Evolutionary conservation across 148 eudicot genomes (phyloP).

Genomic region (Silene uniflora): DNA sequence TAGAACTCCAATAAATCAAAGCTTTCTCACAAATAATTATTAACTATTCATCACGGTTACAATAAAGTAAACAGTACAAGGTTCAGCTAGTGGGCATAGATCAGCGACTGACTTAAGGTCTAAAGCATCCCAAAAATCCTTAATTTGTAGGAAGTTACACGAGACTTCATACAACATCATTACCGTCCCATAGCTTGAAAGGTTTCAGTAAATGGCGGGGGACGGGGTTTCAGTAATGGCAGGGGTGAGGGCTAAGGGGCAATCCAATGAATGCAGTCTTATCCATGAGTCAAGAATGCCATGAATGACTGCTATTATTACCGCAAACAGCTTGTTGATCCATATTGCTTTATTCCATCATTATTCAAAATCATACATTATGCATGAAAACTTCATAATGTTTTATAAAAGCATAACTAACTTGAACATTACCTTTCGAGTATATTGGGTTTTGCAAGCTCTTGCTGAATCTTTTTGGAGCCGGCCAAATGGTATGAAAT

Average conservation of each 20-base stretch:
- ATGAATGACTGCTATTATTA: no score
- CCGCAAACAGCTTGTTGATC: no score
- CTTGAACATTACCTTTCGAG: constrained; percentile 68
- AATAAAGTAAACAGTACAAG: background rate
- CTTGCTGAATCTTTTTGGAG: constrained; percentile 95
- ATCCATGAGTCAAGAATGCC: background rate
- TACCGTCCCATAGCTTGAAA: background rate
- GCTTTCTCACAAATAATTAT: background rate
- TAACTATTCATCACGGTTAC: background rate
- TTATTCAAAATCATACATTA: background rate
- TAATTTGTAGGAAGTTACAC: background rate
- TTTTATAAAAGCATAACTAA: background rate
- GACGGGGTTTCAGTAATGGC: no score
- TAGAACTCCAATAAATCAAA: background rate
- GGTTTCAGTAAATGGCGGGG: background rate
- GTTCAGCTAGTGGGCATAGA: background rate
- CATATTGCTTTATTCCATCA: no score
- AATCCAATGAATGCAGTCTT: background rate
- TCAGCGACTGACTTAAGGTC: background rate
- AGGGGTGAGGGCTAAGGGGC: no score
- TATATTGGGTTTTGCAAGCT: constrained; percentile 87
- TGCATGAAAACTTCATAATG: background rate
- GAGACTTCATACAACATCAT: background rate
- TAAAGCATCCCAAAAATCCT: background rate
- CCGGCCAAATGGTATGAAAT: constrained; percentile 94